A percentile compares a stretch with the other conserved stretches of the same genome.
Conservation (phyloP, 164 flowering plant genomes). For the Aristolochia fimbriata region DNA sequence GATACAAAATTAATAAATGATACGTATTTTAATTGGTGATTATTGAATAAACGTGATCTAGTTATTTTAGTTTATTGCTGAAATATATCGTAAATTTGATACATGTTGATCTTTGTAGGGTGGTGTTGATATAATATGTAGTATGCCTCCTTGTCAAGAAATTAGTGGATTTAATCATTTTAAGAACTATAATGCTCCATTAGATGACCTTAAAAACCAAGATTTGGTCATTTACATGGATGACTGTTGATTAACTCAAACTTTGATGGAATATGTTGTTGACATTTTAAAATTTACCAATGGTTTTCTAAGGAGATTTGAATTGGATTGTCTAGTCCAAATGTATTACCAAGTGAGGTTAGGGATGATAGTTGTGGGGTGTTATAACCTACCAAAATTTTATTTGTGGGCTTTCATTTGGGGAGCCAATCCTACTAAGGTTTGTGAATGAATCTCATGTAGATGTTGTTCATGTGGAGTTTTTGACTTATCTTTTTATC, state of each 20-base stretch:
- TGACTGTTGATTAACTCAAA: conserved; percentile 49
- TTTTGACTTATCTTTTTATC: too few species aligned
- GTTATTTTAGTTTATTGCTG: not conserved
- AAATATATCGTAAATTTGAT: not conserved
- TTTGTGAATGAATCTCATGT: not conserved
- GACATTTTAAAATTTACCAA: conserved; percentile 55
- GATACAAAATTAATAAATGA: too few species aligned
- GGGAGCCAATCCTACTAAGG: conserved; percentile 71
- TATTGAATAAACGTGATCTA: not conserved
- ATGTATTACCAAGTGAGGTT: conserved; percentile 68
- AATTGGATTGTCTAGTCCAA: conserved; percentile 44
- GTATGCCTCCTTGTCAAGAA: conserved; percentile 97
- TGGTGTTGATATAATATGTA: conserved; percentile 72
- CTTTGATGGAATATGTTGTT: conserved; percentile 90
- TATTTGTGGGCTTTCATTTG: conserved; percentile 75
- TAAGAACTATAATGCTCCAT: conserved; percentile 36
- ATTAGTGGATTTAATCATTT: conserved; percentile 83
- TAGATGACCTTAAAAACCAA: conserved; percentile 55
- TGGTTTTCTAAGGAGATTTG: conserved; percentile 65
- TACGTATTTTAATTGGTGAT: too few species aligned
- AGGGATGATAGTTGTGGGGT: conserved; percentile 79
- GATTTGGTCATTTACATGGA: conserved; percentile 74
- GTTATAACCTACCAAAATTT: conserved; percentile 78
- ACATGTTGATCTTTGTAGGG: conserved; percentile 33
- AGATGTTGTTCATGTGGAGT: not conserved